These are phyloP conservation scores for Anacardium occidentale DNA, from an alignment of 345 rosid genomes.

Conservation along the genomic window DNA sequence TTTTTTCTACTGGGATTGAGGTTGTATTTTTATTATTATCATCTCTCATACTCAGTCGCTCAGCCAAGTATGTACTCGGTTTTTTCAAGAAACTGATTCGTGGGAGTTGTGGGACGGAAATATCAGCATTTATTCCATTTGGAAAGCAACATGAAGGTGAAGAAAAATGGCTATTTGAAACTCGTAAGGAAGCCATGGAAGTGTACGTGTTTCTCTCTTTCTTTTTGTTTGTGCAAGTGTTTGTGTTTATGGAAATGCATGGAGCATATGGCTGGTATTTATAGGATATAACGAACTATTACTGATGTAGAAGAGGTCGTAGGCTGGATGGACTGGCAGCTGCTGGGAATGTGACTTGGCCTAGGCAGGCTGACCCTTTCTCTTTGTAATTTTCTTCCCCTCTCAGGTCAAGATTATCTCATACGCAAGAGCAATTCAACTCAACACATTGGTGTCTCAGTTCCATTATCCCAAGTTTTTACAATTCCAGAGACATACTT, in stretches of 20 bases:
- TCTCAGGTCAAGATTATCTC: conserved; percentile 7
- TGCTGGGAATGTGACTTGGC: background rate
- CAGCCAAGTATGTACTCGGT: conserved; percentile 10
- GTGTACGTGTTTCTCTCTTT: too few relatives aligned
- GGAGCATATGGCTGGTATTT: background rate
- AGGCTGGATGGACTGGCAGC: background rate
- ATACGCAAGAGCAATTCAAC: background rate
- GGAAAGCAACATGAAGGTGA: background rate
- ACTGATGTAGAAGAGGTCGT: background rate
- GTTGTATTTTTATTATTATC: conserved; percentile 1
- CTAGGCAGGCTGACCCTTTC: background rate
- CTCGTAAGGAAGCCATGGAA: conserved; percentile 22
- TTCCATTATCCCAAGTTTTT: too few relatives aligned
- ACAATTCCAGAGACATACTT: too few relatives aligned
- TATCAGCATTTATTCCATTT: conserved; percentile 11
- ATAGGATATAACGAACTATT: background rate
- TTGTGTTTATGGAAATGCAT: too few relatives aligned
- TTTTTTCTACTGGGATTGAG: conserved; percentile 11
- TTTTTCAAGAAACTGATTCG: conserved; percentile 33
- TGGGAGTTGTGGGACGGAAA: conserved; percentile 47
- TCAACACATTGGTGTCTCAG: too few relatives aligned
- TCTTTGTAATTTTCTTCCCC: background rate
- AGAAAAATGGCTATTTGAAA: background rate
- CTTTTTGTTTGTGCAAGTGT: background rate
- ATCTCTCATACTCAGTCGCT: conserved; percentile 10